Base-by-base conservation (phyloP, 306 rosid genomes). In the Vigna hirtella region DNA sequence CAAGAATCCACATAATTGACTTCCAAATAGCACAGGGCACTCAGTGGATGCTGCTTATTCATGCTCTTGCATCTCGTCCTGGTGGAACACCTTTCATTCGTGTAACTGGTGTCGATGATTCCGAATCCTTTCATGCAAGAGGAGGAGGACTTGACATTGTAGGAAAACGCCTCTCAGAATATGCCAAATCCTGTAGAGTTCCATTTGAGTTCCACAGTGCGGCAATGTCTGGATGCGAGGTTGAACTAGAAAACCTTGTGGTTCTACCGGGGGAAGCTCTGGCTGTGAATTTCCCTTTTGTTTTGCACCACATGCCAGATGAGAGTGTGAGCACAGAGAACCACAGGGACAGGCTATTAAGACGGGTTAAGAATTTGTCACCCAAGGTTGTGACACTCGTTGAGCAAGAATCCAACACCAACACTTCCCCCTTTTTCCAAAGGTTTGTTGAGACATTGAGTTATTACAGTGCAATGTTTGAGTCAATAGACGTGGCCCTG, bases 321-420 rank as follows among this genome's bases (percentile, higher is more conserved):
- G 99, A 95, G 89, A 93, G 99, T 42, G 99, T 95, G 70, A 91
- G 96, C 95, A 88, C 83, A 7, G 84, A 87, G 57, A 95, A 95
- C 32, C 97, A 95, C 5, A 85, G 99, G 50, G 99, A 95, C 79
- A 85, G 97, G 65, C 74, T 95, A 10, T 49, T 95, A 69, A 87
- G 99, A 86, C 47, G 91, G 78, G 93, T 95, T 5, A 91, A 85
- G 78, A 91, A 96, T 70, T 77, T 91, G 73, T 91, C 93, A 0
- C 99, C 99, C 9, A 93, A 88, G 77, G 90, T 93, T 7, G 83
- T 95, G 87, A 87, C 93, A 30, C 87, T 95, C 18, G 86, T 91
- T 26, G 99, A 95, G 87, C 99, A 95, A 82, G 99, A 95, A 66
- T 92, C 98, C 18, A 95, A 91, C 90, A 95, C 99, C 65, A 95